Base-by-base conservation (phyloP, 2,329 filamentous ascomycete genomes). In the Talaromyces marneffei region DNA sequence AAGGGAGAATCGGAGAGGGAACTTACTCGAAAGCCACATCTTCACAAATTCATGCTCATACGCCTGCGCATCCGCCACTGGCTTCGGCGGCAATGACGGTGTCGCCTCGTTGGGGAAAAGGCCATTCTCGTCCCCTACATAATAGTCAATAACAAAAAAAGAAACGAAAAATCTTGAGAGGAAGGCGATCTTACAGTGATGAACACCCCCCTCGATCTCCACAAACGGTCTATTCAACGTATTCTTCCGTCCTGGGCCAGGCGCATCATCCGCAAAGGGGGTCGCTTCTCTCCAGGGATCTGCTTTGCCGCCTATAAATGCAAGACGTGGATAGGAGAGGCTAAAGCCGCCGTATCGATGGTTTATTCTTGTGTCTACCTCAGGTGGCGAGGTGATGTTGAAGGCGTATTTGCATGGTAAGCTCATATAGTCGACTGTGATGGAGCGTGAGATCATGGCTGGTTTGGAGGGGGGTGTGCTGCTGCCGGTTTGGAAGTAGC, bases 281-380 rank as follows among this genome's bases (percentile, higher is more conserved):
- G 87, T 89, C 0, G 88, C 89, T 0, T 85, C 84, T 18, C 87
- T 83, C 91, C 91, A 96, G 0, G 91, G 90, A 70, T 95, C 91
- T 60, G 85, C 84, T 64, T 90, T 83, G 29, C 91, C 91, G 64
- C 92, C 90, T 40, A 96, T 79, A 53, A 90, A 82, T 2, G 91
- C 91, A 0, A 96, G 82, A 1, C 91, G 87, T 0, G 87, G 83
- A 70, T 91, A 92, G 50, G 83, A 82, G 67, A 94, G 87, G 71
- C 83, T 77, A 73, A 86, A 89, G 12, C 86, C 89, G 44, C 91
- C 91, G 65, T 89, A 87, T 69, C 87, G 86, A 79, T 95, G 94
- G 73, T 94, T 85, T 0, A 79, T 78, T 14, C 25, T n/a, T 40
- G 27, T 7, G 1, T 85, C 80, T 0, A 87, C 76, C 57, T 92